phyloP scores from a whole-genome alignment of 768 basidiomycete genomes.

The Erythrobasidium yunnanense region DNA sequence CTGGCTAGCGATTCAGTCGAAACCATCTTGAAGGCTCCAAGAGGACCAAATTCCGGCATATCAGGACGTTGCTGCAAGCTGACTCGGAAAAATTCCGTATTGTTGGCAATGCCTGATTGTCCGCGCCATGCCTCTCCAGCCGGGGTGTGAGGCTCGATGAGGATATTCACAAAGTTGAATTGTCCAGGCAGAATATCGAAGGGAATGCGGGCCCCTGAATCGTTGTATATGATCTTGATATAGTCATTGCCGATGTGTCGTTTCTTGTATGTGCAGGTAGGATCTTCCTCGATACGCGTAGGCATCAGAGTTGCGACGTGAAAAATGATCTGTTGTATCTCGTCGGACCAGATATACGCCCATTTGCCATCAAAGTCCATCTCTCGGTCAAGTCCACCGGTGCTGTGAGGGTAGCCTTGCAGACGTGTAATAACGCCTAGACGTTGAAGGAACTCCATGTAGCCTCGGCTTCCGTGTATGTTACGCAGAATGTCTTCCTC shows the following conservation, averaged over 20 bases:
- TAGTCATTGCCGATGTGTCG: slow-evolving; percentile 93
- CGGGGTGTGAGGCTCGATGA: slow-evolving; percentile 83
- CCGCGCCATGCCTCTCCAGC: slow-evolving; percentile 74
- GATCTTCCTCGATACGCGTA: slow-evolving; percentile 53
- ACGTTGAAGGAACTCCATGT: slow-evolving; percentile 82
- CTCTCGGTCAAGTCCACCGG: slow-evolving; percentile 66
- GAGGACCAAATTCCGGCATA: slow-evolving; percentile 87
- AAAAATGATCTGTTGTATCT: slow-evolving; percentile 85
- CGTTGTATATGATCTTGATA: slow-evolving; percentile 95
- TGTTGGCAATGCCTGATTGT: slow-evolving; percentile 56
- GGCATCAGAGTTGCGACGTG: slow-evolving; percentile 99
- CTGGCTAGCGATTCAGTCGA: slow-evolving; percentile 74
- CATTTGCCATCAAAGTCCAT: slow-evolving; percentile 82
- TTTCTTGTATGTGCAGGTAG: slow-evolving; percentile 72
- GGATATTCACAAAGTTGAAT: slow-evolving; percentile 95
- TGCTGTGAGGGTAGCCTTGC: slow-evolving; percentile 65
- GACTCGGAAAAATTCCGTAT: slow-evolving; percentile 79
- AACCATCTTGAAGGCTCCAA: slow-evolving; percentile 88
- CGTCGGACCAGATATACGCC: slow-evolving; percentile 98
- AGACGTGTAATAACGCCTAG: slow-evolving; percentile 78
- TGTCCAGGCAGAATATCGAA: slow-evolving; percentile 86
- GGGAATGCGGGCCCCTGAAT: slow-evolving; percentile 73
- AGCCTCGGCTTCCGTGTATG: slow-evolving; percentile 83
- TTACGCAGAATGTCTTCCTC: slow-evolving; percentile 82
- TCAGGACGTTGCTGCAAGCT: slow-evolving; percentile 74